These are phyloP conservation scores for Yamadazyma triangularis DNA, from an alignment of 1,139 yeast species.

Conservation along the genomic window DNA sequence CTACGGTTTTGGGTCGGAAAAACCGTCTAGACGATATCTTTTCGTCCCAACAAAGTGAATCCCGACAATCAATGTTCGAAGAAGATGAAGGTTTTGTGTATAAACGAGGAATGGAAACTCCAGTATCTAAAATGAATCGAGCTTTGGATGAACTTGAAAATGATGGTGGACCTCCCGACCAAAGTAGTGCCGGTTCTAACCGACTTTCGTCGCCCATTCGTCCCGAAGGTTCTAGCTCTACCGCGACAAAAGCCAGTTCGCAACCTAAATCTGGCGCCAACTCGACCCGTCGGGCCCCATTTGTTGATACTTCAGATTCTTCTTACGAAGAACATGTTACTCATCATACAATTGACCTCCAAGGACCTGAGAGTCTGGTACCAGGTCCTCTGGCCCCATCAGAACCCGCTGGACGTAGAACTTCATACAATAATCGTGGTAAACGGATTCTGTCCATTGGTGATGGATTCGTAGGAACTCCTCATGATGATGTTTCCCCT, in stretches of 20 bases:
- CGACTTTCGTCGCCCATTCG: slow-evolving; percentile 25
- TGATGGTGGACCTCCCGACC: slow-evolving; percentile 3
- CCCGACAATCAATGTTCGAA: slow-evolving; percentile 19
- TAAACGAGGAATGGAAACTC: slow-evolving; percentile 29
- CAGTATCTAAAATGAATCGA: slow-evolving; percentile 21
- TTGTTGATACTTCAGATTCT: slow-evolving; percentile 7
- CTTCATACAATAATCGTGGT: slow-evolving; percentile 57
- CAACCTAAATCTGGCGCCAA: too few relatives aligned
- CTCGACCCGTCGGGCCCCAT: too few relatives aligned
- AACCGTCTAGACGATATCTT: slow-evolving; percentile 25
- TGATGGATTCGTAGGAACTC: slow-evolving; percentile 65
- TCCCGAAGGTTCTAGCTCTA: too few relatives aligned
- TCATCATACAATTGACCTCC: slow-evolving; percentile 18
- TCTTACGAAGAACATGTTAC: slow-evolving; percentile 29
- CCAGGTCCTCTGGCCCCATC: too few relatives aligned
- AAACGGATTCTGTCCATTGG: slow-evolving; percentile 73
- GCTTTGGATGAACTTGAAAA: slow-evolving; percentile 18
- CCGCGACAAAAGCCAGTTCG: too few relatives aligned
- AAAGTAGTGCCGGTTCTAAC: slow-evolving; percentile 7
- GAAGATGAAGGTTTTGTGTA: slow-evolving; percentile 46
- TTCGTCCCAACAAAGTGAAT: slow-evolving; percentile 11
- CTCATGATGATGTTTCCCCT: slow-evolving; percentile 59
- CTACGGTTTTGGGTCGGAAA: slow-evolving; percentile 17
- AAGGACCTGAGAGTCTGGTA: slow-evolving; percentile 7
- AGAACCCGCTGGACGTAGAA: slow-evolving; percentile 29